These are phyloP conservation scores for Epipyxis sp. DNA, from an alignment of 108 stramenopile species.

Conservation along the genomic window DNA sequence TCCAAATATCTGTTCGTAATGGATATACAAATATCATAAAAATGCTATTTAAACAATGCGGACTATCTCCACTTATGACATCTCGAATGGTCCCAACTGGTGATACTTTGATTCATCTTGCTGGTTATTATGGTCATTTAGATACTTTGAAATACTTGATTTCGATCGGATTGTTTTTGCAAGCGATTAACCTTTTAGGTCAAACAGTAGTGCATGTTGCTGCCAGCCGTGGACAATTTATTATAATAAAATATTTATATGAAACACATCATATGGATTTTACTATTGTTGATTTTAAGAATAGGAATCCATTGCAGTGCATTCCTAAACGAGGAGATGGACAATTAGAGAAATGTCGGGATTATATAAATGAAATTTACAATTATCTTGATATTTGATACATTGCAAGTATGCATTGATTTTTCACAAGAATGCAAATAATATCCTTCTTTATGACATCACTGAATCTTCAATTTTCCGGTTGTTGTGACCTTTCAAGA, in stretches of 20 bases:
- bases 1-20: too few species aligned
- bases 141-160: background rate
- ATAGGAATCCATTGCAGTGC: background rate
- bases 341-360: background rate
- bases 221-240: background rate
- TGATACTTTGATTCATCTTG: constrained; percentile 15
- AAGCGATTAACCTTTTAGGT: background rate
- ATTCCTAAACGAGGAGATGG: background rate
- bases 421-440: too few species aligned
- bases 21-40: too few species aligned
- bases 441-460: too few species aligned
- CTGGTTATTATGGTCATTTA: constrained; percentile 2
- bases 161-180: background rate
- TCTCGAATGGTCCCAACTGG: too few species aligned
- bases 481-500: too few species aligned
- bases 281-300: background rate
- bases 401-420: too few species aligned
- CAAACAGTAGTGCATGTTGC: constrained; percentile 22
- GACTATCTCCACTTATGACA: too few species aligned
- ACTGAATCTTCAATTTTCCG: too few species aligned
- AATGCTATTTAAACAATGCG: too few species aligned
- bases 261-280: background rate
- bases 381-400: too few species aligned
- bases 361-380: too few species aligned
- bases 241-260: background rate